A percentile compares a stretch with the other conserved stretches of the same genome.
Evolutionary conservation across 2,329 filamentous ascomycete genomes (phyloP).

Genomic region (Diaporthe aspalathi): DNA sequence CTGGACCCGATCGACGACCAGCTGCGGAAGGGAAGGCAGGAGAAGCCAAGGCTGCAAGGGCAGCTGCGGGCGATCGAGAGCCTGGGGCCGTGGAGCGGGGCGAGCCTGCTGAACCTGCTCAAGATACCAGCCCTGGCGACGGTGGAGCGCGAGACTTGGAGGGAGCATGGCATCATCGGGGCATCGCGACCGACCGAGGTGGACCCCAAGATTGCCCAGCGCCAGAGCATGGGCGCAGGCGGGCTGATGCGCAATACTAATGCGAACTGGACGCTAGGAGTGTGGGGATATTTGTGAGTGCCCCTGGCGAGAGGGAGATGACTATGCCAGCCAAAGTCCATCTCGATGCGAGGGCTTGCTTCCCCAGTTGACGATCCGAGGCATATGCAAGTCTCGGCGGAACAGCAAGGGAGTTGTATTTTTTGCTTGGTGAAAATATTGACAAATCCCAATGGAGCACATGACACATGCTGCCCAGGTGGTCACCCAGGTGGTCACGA

Average conservation of each 20-base stretch:
- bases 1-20: constrained; percentile 69
- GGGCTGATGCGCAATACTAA: constrained; percentile 58
- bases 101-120: constrained; percentile 75
- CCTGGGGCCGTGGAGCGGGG: constrained; percentile 80
- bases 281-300: constrained; percentile 60
- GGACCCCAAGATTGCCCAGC: constrained; percentile 66
- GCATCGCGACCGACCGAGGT: constrained; percentile 71
- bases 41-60: constrained; percentile 61
- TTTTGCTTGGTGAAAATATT: not conserved
- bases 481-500: too few species aligned
- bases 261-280: constrained; percentile 70
- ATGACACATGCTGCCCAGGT: not conserved
- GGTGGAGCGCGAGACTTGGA: constrained; percentile 78
- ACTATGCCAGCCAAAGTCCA: too few species aligned
- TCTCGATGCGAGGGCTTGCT: too few species aligned
- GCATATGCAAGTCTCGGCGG: too few species aligned
- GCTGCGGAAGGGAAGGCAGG: constrained; percentile 59
- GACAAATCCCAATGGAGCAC: not conserved
- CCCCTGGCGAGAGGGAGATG: not conserved
- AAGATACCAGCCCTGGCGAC: constrained; percentile 76
- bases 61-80: constrained; percentile 74
- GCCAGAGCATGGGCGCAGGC: constrained; percentile 73
- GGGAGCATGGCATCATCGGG: constrained; percentile 73
- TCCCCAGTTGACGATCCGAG: too few species aligned
- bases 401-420: too few species aligned